Evolutionary conservation across 2,329 filamentous ascomycete species (phyloP).

Genomic region (Penicillium olsonii): DNA sequence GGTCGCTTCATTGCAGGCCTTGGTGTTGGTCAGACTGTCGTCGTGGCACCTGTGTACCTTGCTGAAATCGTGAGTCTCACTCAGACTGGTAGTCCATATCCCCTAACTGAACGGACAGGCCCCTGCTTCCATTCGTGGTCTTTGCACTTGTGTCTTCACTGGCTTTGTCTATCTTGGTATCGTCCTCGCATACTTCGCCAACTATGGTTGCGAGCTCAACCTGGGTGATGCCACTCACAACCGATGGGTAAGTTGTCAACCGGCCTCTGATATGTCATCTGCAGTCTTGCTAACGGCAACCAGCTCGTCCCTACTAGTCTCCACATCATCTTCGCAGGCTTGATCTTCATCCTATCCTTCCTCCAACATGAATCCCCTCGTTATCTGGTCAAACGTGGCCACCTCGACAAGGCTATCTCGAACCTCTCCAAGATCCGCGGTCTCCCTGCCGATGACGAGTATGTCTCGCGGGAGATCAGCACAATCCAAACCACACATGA

Average conservation of each 20-base stretch:
- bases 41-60: constrained; percentile 66
- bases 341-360: constrained; percentile 71
- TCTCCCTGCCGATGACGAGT: constrained; percentile 61
- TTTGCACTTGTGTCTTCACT: constrained; percentile 72
- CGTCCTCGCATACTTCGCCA: constrained; percentile 76
- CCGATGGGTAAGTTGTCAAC: constrained; percentile 52
- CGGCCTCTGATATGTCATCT: neutral
- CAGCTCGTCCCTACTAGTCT: constrained; percentile 66
- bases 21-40: constrained; percentile 46
- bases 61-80: constrained; percentile 59
- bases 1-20: constrained; percentile 48
- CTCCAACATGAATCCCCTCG: constrained; percentile 70
- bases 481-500: constrained; percentile 67
- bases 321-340: constrained; percentile 73
- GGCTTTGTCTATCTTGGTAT: constrained; percentile 69
- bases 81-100: too few relatives aligned
- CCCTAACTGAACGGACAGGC: constrained; percentile 32
- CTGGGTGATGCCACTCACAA: constrained; percentile 46
- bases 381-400: constrained; percentile 67
- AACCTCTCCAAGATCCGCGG: constrained; percentile 59
- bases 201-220: constrained; percentile 62
- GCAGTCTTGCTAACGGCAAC: constrained; percentile 3
- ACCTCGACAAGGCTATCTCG: constrained; percentile 50
- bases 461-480: constrained; percentile 62
- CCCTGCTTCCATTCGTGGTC: constrained; percentile 67